Evolutionary conservation across 768 basidiomycete genomes (phyloP), one percentile per base, ranked within the genome.

Genomic region (Pleurotus tuoliensis): DNA sequence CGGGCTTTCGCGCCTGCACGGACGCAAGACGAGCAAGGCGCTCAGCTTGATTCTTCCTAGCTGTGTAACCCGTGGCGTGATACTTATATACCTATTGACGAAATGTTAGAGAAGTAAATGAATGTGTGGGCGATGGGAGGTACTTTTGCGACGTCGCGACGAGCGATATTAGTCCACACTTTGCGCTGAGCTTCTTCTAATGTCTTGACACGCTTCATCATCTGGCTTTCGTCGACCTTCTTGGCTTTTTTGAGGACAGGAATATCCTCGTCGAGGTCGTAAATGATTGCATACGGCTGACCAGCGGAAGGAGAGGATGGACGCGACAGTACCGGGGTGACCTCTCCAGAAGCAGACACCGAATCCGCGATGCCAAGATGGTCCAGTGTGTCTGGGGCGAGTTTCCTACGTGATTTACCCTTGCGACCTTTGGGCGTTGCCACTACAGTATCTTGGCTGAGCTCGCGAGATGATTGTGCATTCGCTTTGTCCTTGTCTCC

Each of bases 101-200:
- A 58, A 47, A 58, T 59, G 30, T 49, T 9, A 16, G 38, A 34
- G 13, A 43, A 8, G 9, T 22, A 44, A 20, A 13, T 22, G 15
- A 11, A 44, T 15, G 34, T 9, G 13, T 7, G 37, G 12, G 12
- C 13, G 46, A 48, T 46, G 16, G 5, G 43, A 56, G 71, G 57
- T 61, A 89, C 94, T 79, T 91, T 94, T 25, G 87, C 85, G 47
- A 95, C 83, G 63, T 95, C 94, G 62, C 84, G 79, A 60, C 83
- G 79, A 1, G 92, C 94, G 48, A 96, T 94, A 63, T 87, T 91
- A 18, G 85, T 86, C 94, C 94, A 96, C 7, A 93, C 87, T 71
- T 92, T 94, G 57, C 82, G 80, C 72, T 94, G 93, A 0, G 88
- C 77, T 62, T 94, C 94, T 66, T 93, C 92, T 27, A 94, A 67